Evolutionary conservation across 768 basidiomycete genomes (phyloP), one percentile per base, ranked within the genome.

Genomic region (Psilocybe cubensis): DNA sequence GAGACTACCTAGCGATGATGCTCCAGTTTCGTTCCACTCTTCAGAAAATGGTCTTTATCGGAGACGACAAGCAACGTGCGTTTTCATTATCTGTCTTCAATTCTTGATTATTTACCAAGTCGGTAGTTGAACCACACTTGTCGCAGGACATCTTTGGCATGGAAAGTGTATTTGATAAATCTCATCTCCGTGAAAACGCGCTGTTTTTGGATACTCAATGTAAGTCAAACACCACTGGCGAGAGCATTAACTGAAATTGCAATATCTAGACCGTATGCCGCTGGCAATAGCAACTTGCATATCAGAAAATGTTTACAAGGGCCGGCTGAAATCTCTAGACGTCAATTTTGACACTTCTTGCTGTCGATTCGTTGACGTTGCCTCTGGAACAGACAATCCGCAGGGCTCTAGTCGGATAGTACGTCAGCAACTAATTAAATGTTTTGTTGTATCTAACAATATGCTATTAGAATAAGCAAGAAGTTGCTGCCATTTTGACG

Each of bases 161-260:
- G 88, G 88, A 88, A 59, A 92, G 89, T 63, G 82, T 94, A 8
- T 93, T 94, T 81, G 91, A 93, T 58, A 66, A 89, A n/a, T 44
- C 71, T 0, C 88, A 93, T 65, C 76, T 94, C 4, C 67, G 72
- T 8, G 62, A 74, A 23, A 58, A 72, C 60, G 74, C 78, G 2
- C 57, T 83, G 3, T 85, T 93, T 59, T 74, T 94, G 31, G 75
- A 91, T 60, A 91, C 79, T 1, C 92, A 93, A 72, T 94, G 92
- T 91, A 68, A 64, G 83, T 63, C 63, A n/a, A n/a, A n/a, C 61
- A 78, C 46, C 50, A 18, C 17, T 31, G 29, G 11, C 21, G 33
- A 31, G 31, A 20, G 3, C 18, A 20, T 27, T 41, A 8, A 53
- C 41, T 35, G 46, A 21, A 25, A 23, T 46, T 48, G 24, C 11